Evolutionary conservation across 1,139 yeast genomes (phyloP).

Genomic region (Geotrichum histeridarum): DNA sequence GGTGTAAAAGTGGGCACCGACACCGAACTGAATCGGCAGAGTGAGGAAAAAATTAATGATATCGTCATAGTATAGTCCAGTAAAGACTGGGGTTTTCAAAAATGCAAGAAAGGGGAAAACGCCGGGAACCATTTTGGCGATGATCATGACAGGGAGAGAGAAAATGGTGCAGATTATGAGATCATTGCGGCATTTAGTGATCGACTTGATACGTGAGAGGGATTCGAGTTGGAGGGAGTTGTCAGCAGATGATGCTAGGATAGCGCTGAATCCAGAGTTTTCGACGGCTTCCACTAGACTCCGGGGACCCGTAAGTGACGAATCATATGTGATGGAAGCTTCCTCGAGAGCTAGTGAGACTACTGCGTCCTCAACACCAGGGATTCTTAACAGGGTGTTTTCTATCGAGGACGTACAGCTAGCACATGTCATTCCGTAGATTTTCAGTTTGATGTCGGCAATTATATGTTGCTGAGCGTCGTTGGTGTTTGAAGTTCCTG

Average conservation of each 20-base stretch:
- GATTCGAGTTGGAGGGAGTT: constrained; percentile 61
- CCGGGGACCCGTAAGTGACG: constrained; percentile 49
- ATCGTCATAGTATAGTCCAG: constrained; percentile 43
- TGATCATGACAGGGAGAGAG: constrained; percentile 60
- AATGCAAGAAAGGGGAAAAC: constrained; percentile 28
- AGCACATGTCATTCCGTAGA: constrained; percentile 60
- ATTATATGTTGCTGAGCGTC: neutral
- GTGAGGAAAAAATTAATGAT: constrained; percentile 59
- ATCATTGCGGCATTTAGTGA: constrained; percentile 59
- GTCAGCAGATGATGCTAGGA: constrained; percentile 42
- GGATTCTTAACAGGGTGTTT: constrained; percentile 40
- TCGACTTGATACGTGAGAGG: constrained; percentile 66
- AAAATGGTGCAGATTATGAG: constrained; percentile 49
- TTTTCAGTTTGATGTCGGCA: constrained; percentile 32
- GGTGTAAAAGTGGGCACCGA: constrained; percentile 59
- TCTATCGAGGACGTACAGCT: constrained; percentile 53
- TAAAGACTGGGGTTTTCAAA: constrained; percentile 27
- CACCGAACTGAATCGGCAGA: constrained; percentile 61
- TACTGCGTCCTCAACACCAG: constrained; percentile 46
- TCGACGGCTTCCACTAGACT: constrained; percentile 48
- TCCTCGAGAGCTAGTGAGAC: constrained; percentile 42
- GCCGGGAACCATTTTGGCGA: constrained; percentile 48
- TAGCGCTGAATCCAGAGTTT: constrained; percentile 48
- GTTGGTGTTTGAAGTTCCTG: neutral
- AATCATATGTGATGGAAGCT: constrained; percentile 46